Percentiles rank a stretch among this genome's conserved stretches.
phyloP scores from a whole-genome alignment of 176 grass and related monocot species.

The Triticum urartu region DNA sequence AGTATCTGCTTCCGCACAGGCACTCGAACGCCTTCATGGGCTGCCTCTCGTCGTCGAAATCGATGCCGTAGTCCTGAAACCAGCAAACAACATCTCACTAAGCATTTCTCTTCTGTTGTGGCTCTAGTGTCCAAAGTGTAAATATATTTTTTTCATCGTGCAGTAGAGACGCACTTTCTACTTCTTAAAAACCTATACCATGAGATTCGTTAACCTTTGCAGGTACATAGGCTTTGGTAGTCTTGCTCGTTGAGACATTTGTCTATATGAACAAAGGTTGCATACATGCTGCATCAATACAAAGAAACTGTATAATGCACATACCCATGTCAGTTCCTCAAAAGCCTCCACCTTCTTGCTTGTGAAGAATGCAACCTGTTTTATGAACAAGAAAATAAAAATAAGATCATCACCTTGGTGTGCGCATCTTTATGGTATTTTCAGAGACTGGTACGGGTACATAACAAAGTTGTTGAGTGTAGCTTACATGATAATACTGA shows the following conservation, averaged over 20 bases:
- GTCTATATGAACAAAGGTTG: not conserved
- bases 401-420: constrained; percentile 1
- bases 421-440: constrained; percentile 1
- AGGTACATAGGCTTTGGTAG: not conserved
- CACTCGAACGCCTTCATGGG: not conserved
- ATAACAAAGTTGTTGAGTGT: not conserved
- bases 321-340: constrained; percentile 91
- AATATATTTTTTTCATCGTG: not conserved
- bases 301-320: constrained; percentile 6
- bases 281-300: constrained; percentile 10
- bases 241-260: not conserved
- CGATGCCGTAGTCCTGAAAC: not conserved
- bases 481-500: constrained; percentile 71
- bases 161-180: not conserved
- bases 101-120: not conserved
- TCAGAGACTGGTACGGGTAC: not conserved
- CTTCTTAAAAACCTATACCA: not conserved
- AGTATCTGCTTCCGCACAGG: not conserved
- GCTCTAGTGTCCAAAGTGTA: not conserved
- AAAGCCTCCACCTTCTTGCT: constrained; percentile 77
- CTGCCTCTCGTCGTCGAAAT: not conserved
- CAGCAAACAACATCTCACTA: not conserved
- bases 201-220: not conserved
- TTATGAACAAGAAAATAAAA: not conserved
- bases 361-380: constrained; percentile 76